Evolutionary conservation across 2,329 filamentous ascomycete species (phyloP).

Genomic region (Knufia petricola): DNA sequence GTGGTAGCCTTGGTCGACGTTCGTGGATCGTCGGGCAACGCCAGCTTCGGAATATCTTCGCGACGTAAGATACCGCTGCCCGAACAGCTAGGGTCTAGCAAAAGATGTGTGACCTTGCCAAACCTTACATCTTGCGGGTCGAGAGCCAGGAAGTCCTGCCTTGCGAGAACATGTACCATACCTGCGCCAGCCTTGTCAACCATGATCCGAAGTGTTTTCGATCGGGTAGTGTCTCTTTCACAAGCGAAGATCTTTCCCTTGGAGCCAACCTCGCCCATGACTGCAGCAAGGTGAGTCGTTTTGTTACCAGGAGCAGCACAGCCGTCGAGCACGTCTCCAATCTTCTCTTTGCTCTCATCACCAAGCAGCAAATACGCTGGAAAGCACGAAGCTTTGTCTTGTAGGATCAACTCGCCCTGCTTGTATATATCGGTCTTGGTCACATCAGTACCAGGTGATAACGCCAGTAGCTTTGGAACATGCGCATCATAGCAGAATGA

Average conservation of each 20-base stretch:
- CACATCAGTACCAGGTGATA: constrained; percentile 63
- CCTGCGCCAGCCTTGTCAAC: constrained; percentile 65
- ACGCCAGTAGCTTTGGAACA: constrained; percentile 72
- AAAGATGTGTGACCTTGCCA: constrained; percentile 62
- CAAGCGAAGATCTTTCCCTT: constrained; percentile 57
- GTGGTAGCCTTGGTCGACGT: neutral
- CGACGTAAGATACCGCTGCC: constrained; percentile 89
- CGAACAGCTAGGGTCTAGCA: constrained; percentile 90
- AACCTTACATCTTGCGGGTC: constrained; percentile 56
- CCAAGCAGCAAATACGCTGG: constrained; percentile 75
- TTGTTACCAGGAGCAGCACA: constrained; percentile 96
- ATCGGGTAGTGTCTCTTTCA: constrained; percentile 63
- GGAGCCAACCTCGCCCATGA: constrained; percentile 40
- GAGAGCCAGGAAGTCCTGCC: constrained; percentile 72
- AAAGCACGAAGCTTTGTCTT: constrained; percentile 96
- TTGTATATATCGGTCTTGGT: constrained; percentile 64
- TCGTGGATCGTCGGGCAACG: constrained; percentile 42
- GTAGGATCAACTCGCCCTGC: constrained; percentile 71
- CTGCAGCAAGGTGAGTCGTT: constrained; percentile 81
- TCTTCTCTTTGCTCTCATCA: constrained; percentile 37
- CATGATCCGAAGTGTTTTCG: constrained; percentile 75
- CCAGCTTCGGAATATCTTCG: constrained; percentile 63
- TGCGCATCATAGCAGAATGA: constrained; percentile 64
- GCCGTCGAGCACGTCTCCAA: constrained; percentile 74
- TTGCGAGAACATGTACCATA: constrained; percentile 56